Percentiles rank a stretch among this genome's conserved stretches.
Evolutionary conservation across 495 filamentous ascomycete species (phyloP).

Genomic region (Daldinia bambusicola): DNA sequence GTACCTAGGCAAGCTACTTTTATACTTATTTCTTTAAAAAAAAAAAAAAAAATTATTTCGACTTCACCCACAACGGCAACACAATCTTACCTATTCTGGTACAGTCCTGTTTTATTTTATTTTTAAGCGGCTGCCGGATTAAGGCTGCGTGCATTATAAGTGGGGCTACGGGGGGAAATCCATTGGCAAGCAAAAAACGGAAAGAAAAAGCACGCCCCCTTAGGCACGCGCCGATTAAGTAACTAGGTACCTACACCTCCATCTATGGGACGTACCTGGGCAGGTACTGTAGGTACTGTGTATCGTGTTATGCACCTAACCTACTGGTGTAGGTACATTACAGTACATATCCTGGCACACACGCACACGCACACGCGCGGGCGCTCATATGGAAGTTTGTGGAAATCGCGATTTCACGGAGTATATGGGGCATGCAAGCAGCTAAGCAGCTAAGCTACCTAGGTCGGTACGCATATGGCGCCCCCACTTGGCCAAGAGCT

Average conservation of each 20-base stretch:
- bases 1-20: background rate
- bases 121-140: constrained; percentile 30
- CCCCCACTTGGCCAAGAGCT: constrained; percentile 28
- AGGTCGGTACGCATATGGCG: constrained; percentile 11
- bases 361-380: background rate
- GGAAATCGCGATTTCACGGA: constrained; percentile 43
- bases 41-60: no score
- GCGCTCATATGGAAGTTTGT: constrained; percentile 28
- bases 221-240: constrained; percentile 32
- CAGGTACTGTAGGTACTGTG: constrained; percentile 8
- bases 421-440: constrained; percentile 35
- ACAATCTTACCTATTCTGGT: constrained; percentile 26
- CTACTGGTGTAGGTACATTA: background rate
- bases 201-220: constrained; percentile 20
- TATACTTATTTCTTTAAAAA: constrained; percentile 11
- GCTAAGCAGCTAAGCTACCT: constrained; percentile 4
- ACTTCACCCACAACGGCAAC: background rate
- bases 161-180: constrained; percentile 35
- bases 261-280: no score
- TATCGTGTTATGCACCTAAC: background rate
- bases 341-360: constrained; percentile 2
- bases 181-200: constrained; percentile 41
- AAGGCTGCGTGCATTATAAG: constrained; percentile 40
- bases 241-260: constrained; percentile 5
- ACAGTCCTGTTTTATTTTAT: constrained; percentile 20